Evolutionary conservation across 306 rosid genomes (phyloP), one percentile per base, ranked within the genome.

Genomic region (Vigna hirtella): DNA sequence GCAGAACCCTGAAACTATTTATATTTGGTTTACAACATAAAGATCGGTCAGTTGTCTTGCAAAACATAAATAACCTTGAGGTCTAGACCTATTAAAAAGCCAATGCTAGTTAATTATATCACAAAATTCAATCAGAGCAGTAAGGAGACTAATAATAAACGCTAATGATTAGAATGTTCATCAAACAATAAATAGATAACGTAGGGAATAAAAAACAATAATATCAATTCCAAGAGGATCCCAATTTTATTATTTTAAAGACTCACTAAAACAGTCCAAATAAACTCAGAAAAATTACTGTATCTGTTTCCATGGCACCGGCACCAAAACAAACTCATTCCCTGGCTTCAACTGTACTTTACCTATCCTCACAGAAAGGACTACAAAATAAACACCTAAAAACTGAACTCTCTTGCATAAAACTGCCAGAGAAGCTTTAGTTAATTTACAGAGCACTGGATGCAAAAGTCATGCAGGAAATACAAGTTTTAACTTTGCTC

Each of bases 321-420:
- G 65, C 22, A 30, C 22, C 18, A 30, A 30, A 62, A 36, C 16
- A 36, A 69, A 67, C n/a, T 18, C 38, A 50, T n/a, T 45, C 3
- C 40, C 59, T 69, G 17, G 24, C 58, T 59, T 49, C 63, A 81
- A 64, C 40, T 50, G 40, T 63, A 63, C 38, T 34, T 40, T 49
- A 30, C 50, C 63, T 50, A 76, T 34, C 15, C 51, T 34, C 63
- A 48, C 63, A 9, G 15, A 50, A 50, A 76, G 26, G 13, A 51
- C 55, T 59, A 12, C 13, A 16, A 61, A 48, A 79, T 49, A 22
- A 71, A 51, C 70, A 56, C 26, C 40, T 30, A 45, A 18, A 7
- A 7, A 57, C 36, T 57, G 26, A 45, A 4, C 8, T 69, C 30
- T 43, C 47, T 45, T n/a, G 48, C 24, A 28, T 43, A 12, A 59